A percentile compares a stretch with the other conserved stretches of the same genome.
Conservation (phyloP, 2,329 filamentous ascomycete species). For the Beauveria caledonica region DNA sequence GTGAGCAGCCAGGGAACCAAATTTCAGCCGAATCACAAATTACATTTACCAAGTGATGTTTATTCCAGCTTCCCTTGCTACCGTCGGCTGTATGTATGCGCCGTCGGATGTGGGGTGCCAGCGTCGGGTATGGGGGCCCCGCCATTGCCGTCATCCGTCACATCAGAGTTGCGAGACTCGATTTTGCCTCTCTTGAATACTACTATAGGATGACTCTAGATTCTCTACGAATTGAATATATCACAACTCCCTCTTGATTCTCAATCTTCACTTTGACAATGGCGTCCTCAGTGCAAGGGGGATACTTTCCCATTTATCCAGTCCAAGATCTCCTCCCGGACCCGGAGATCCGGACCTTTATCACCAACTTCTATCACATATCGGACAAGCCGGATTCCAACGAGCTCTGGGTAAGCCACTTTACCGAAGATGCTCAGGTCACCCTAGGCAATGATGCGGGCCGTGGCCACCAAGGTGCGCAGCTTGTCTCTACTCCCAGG, state of each 20-base stretch:
- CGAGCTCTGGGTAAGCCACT: slow-evolving; percentile 35
- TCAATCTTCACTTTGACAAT: background rate
- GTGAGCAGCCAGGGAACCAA: background rate
- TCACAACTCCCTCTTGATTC: background rate
- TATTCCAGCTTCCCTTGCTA: background rate
- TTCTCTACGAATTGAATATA: background rate
- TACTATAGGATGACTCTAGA: background rate
- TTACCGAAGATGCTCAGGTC: slow-evolving; percentile 33
- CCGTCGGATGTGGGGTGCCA: slow-evolving; percentile 5
- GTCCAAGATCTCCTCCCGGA: slow-evolving; percentile 23
- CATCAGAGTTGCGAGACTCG: background rate
- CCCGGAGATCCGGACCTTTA: slow-evolving; percentile 28
- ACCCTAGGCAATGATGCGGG: slow-evolving; percentile 33
- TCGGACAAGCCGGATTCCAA: slow-evolving; percentile 35
- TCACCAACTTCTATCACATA: slow-evolving; percentile 34
- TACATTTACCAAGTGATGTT: background rate
- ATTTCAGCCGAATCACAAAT: background rate
- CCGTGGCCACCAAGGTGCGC: slow-evolving; percentile 26
- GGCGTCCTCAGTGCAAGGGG: slow-evolving; percentile 13
- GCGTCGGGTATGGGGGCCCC: slow-evolving; percentile 3
- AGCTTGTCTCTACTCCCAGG: background rate
- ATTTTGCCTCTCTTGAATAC: background rate
- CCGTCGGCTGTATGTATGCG: background rate
- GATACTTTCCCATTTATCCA: slow-evolving; percentile 26
- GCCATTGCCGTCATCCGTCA: slow-evolving; percentile 1